A percentile compares a stretch with the other conserved stretches of the same genome.
Conservation (phyloP, 2,329 filamentous ascomycete species). For the Diplodia mutila region DNA sequence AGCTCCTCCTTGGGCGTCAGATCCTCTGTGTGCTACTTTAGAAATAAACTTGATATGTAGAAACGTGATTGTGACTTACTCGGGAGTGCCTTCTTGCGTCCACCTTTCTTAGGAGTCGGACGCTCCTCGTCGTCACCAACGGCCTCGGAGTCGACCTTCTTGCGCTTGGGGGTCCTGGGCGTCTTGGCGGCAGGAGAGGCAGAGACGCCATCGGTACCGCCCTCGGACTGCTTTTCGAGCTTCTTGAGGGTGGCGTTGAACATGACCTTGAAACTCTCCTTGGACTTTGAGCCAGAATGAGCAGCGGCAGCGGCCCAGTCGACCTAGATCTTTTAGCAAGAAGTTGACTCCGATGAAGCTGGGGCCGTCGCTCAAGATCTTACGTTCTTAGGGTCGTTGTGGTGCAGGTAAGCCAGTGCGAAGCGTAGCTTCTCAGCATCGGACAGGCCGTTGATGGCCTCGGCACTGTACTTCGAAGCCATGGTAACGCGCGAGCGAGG, state of each 20-base stretch:
- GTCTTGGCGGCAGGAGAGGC: neutral
- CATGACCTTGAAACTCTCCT: neutral
- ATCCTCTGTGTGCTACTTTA: neutral
- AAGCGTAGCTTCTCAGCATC: slow-evolving; percentile 1
- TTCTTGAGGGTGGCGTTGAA: slow-evolving; percentile 9
- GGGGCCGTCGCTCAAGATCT: neutral
- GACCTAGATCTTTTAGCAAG: slow-evolving; percentile 7
- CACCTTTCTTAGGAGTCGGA: neutral
- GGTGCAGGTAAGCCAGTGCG: neutral
- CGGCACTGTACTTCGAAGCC: neutral
- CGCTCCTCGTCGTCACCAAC: neutral
- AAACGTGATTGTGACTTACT: neutral
- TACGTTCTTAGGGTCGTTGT: slow-evolving; percentile 13
- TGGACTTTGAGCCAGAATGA: neutral
- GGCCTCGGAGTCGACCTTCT: neutral
- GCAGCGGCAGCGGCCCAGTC: neutral
- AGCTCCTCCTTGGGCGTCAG: neutral
- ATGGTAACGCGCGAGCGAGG: neutral
- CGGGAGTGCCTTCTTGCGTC: neutral
- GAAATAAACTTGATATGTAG: too few species aligned
- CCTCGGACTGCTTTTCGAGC: neutral
- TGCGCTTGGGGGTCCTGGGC: neutral
- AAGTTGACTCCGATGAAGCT: neutral
- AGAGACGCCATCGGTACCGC: neutral
- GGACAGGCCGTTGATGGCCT: neutral